Conservation (phyloP, 768 basidiomycete species). For the Xerocomus potaroensis region DNA sequence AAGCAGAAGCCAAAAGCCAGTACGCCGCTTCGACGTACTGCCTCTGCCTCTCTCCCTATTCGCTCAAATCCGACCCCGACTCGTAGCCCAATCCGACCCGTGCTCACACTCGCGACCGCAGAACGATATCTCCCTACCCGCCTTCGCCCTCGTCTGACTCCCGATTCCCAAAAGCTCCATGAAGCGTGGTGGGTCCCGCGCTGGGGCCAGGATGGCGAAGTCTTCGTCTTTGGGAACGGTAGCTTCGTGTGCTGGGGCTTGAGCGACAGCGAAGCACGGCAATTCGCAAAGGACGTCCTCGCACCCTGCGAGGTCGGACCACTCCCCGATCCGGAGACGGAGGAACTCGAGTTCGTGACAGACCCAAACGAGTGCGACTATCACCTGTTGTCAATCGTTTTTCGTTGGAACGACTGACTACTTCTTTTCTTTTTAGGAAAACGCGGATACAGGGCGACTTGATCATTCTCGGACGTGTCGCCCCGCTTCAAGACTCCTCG, state of each 20-base stretch:
- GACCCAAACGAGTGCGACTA: conserved; percentile 73
- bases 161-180: conserved; percentile 56
- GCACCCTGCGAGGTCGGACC: conserved; percentile 57
- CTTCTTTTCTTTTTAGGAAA: conserved; percentile 41
- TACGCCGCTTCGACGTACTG: conserved; percentile 77
- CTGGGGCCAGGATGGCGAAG: conserved; percentile 71
- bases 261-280: conserved; percentile 65
- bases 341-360: conserved; percentile 89
- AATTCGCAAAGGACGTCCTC: conserved; percentile 64
- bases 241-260: conserved; percentile 91
- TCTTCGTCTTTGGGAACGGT: conserved; percentile 86
- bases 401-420: conserved; percentile 1
- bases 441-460: conserved; percentile 90
- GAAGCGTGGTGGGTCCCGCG: conserved; percentile 79
- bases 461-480: conserved; percentile 77
- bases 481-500: conserved; percentile 51
- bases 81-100: conserved; percentile 66
- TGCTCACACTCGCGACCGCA: conserved; percentile 80
- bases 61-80: conserved; percentile 85
- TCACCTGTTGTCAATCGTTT: neutral
- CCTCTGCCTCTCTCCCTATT: conserved; percentile 81
- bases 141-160: conserved; percentile 53
- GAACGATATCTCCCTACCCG: conserved; percentile 73
- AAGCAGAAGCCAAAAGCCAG: conserved; percentile 78
- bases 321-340: conserved; percentile 70